Evolutionary conservation across 1,139 yeast species (phyloP).

Genomic region (Suhomyces coccinellae): DNA sequence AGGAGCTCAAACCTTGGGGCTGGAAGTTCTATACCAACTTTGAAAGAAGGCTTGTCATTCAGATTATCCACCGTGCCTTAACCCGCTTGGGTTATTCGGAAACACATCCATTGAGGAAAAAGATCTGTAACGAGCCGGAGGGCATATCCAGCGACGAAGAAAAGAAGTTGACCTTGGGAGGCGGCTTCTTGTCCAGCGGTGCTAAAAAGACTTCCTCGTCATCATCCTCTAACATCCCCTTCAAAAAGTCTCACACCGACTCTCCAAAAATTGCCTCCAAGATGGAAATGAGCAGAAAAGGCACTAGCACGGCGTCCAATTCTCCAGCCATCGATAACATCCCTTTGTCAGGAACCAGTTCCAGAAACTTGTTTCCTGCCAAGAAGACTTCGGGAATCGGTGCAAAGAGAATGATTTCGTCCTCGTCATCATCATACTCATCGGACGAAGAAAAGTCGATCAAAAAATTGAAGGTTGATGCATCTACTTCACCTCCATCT

Average conservation of each 20-base stretch:
- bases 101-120: slow-evolving; percentile 46
- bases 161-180: slow-evolving; percentile 21
- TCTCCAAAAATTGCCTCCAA: slow-evolving; percentile 18
- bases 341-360: neutral
- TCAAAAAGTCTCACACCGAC: slow-evolving; percentile 23
- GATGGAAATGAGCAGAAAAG: slow-evolving; percentile 7
- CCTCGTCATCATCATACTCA: slow-evolving; percentile 22
- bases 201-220: slow-evolving; percentile 9
- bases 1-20: slow-evolving; percentile 43
- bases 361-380: slow-evolving; percentile 8
- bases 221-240: slow-evolving; percentile 10
- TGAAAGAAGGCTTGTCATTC: slow-evolving; percentile 35
- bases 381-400: slow-evolving; percentile 1
- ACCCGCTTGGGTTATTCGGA: slow-evolving; percentile 46
- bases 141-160: slow-evolving; percentile 12
- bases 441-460: slow-evolving; percentile 21
- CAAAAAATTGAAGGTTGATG: slow-evolving; percentile 17
- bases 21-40: slow-evolving; percentile 36
- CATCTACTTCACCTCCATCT: slow-evolving; percentile 22
- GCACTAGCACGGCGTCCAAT: slow-evolving; percentile 9
- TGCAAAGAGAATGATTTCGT: slow-evolving; percentile 17
- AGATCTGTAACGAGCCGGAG: slow-evolving; percentile 27
- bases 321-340: slow-evolving; percentile 12
- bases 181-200: slow-evolving; percentile 20
- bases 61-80: slow-evolving; percentile 41